Base-by-base conservation (phyloP, 2,329 filamentous ascomycete species). In the Arthrinium puccinioides region DNA sequence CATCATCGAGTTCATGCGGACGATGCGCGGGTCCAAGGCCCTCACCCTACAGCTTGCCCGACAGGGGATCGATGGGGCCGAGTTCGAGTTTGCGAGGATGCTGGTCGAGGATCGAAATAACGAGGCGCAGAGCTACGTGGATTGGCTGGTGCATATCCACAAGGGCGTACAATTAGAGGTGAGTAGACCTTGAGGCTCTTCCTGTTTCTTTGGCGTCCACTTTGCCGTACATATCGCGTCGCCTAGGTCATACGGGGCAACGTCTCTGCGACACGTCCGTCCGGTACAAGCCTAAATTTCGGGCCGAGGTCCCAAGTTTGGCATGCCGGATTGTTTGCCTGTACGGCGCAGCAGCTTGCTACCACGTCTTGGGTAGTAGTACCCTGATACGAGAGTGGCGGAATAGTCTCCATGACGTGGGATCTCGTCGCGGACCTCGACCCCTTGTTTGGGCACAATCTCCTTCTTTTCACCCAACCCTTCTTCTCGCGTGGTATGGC, bases 141-240 rank as follows among this genome's bases (percentile, higher is more conserved):
- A 98, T 64, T 98, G 92, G 92, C 70, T 98, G 53, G 92, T 98
- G 40, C 86, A 95, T 61, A 74, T 97, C 44, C 92, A 98, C 63
- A 83, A 90, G 51, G 82, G 85, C 49, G 92, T 98, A 46, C 89
- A 95, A 57, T 70, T 95, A 46, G 92, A 98, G 74, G 79, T 83
- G 60, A 63, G 74, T 62, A 28, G 24, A 26, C 9, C 18, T 38
- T 15, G n/a, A 21, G 31, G 33, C 9, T 29, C 36, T 38, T 36
- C 14, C 8, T 9, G 15, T 31, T 32, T 27, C 16, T n/a, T n/a
- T n/a, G n/a, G n/a, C n/a, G n/a, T n/a, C n/a, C n/a, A n/a, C n/a
- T n/a, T n/a, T n/a, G n/a, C n/a, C n/a, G n/a, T n/a, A n/a, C n/a
- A n/a, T n/a, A n/a, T n/a, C n/a, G n/a, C n/a, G n/a, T n/a, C n/a